Conservation (phyloP, 352 stramenopile species). For the Phytophthora syringae region DNA sequence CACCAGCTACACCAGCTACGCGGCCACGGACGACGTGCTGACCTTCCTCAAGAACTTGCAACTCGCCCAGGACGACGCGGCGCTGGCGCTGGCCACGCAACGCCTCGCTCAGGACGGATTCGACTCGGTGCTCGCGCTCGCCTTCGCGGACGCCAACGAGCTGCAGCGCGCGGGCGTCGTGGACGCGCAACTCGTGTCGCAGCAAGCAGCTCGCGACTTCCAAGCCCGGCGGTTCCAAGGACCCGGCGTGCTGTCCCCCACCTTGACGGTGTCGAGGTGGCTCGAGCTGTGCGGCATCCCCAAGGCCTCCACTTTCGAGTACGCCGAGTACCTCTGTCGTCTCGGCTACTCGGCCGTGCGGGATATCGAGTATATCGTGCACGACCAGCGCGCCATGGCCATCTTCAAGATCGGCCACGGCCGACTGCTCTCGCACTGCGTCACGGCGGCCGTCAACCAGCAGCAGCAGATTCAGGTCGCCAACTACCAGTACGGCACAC, state of each 20-base stretch:
- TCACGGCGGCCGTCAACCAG: constrained; percentile 37
- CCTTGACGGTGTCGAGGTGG: constrained; percentile 67
- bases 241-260: constrained; percentile 41
- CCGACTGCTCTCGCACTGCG: constrained; percentile 53
- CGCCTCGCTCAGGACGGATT: constrained; percentile 62
- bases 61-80: constrained; percentile 39
- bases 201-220: constrained; percentile 56
- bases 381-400: constrained; percentile 54
- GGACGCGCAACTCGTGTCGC: constrained; percentile 58
- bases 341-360: constrained; percentile 63
- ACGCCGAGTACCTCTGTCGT: constrained; percentile 61
- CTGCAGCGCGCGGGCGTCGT: constrained; percentile 55
- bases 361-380: constrained; percentile 65
- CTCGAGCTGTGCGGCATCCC: constrained; percentile 64
- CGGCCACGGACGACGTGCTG: constrained; percentile 42
- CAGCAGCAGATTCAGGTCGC: constrained; percentile 33
- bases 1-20: constrained; percentile 17
- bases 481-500: constrained; percentile 38
- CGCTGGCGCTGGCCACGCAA: constrained; percentile 42
- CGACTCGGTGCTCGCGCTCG: constrained; percentile 62
- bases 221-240: constrained; percentile 44
- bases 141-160: constrained; percentile 55
- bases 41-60: constrained; percentile 61
- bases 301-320: constrained; percentile 49
- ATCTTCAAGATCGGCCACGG: constrained; percentile 56